Evolutionary conservation across 805 yeast genomes (phyloP).

Genomic region (Ogataea wickerhamii): DNA sequence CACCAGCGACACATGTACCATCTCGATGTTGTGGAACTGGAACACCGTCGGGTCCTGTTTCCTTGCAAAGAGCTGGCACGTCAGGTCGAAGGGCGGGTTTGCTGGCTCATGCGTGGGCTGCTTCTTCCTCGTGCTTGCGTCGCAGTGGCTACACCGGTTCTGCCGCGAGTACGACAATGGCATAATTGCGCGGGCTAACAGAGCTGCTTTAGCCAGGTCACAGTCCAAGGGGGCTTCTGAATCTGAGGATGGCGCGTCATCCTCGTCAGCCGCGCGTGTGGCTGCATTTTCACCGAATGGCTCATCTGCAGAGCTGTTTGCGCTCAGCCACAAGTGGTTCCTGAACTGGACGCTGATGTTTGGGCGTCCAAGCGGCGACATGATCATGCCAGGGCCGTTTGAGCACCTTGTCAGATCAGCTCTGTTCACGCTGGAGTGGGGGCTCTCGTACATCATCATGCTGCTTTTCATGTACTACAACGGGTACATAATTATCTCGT

Average conservation of each 20-base stretch:
- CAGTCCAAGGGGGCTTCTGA: background rate
- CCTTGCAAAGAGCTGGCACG: conserved; percentile 61
- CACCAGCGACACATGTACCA: background rate
- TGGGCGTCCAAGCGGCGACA: conserved; percentile 24
- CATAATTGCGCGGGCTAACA: conserved; percentile 22
- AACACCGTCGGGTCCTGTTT: conserved; percentile 64
- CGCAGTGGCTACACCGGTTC: conserved; percentile 55
- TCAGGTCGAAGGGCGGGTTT: conserved; percentile 53
- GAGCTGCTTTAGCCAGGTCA: background rate
- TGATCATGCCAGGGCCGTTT: conserved; percentile 35
- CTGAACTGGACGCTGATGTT: conserved; percentile 19
- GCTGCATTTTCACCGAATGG: background rate
- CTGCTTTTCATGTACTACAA: conserved; percentile 73
- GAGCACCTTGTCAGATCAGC: conserved; percentile 51
- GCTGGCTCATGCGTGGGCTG: conserved; percentile 77
- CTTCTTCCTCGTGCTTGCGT: conserved; percentile 51
- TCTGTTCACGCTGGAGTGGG: conserved; percentile 58
- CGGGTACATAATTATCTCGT: conserved; percentile 62
- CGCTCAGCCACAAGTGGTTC: conserved; percentile 13
- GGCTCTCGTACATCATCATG: conserved; percentile 62
- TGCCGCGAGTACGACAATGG: conserved; percentile 50
- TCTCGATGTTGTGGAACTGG: conserved; percentile 70
- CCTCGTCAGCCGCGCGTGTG: background rate
- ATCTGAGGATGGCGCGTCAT: background rate
- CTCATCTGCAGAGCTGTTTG: conserved; percentile 23